Conservation (phyloP, 345 rosid genomes). For the Rhizophora apiculata region DNA sequence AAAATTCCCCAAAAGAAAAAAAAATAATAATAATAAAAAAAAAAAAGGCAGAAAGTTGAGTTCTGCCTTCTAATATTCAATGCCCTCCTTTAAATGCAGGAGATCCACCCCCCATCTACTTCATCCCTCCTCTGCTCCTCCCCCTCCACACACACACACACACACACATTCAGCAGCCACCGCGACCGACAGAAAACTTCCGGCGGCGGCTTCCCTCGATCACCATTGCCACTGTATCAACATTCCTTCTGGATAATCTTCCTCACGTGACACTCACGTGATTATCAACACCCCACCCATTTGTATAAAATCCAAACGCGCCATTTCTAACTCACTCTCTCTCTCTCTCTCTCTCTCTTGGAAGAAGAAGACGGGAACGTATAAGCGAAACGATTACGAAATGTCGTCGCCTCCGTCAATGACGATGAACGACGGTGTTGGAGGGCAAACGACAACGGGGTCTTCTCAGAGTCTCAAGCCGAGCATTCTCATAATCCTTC, state of each 20-base stretch:
- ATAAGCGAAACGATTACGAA: neutral
- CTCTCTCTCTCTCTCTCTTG: neutral
- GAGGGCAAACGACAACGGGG: constrained; percentile 6
- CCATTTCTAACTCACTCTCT: no score
- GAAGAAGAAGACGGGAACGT: no score
- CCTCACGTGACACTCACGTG: constrained; percentile 10
- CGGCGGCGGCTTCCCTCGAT: no score
- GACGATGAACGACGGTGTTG: constrained; percentile 12
- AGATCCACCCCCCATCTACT: neutral
- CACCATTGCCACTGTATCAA: no score
- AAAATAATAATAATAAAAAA: no score
- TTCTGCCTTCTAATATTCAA: no score
- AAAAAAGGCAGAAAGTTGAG: no score
- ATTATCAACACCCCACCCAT: neutral
- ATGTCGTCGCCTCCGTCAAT: constrained; percentile 11
- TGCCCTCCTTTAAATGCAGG: no score
- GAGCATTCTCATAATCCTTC: constrained; percentile 49
- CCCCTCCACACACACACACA: neutral
- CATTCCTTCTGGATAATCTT: no score
- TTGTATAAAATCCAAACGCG: neutral
- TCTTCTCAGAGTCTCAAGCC: constrained; percentile 52
- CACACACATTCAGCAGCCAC: neutral
- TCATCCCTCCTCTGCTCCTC: neutral
- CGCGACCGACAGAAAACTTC: neutral
- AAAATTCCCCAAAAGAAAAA: no score